A percentile compares a stretch with the other conserved stretches of the same genome.
phyloP scores from a whole-genome alignment of 2,329 filamentous ascomycete genomes.

The Paracamarosporium sp. region DNA sequence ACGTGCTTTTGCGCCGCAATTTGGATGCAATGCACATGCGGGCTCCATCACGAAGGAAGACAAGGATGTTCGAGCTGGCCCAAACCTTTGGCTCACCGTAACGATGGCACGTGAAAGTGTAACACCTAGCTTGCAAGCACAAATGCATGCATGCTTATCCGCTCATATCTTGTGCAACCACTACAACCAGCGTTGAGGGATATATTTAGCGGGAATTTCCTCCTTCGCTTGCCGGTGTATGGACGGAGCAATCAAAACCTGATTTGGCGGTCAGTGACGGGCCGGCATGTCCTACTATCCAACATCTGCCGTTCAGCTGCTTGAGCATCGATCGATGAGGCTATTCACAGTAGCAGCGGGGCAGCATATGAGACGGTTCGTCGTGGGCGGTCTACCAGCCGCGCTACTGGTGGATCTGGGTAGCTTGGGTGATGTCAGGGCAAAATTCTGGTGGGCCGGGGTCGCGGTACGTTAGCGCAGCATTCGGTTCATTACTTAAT shows the following conservation, averaged over 20 bases:
- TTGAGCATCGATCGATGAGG: slow-evolving; percentile 7
- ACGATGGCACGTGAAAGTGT: slow-evolving; percentile 3
- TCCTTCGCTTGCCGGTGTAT: neutral
- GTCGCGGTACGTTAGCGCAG: slow-evolving; percentile 7
- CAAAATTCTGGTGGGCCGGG: slow-evolving; percentile 9
- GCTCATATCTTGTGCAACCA: slow-evolving; percentile 7
- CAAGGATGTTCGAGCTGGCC: neutral
- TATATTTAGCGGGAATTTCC: slow-evolving; percentile 2
- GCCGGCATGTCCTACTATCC: neutral
- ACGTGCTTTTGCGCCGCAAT: neutral
- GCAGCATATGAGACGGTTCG: neutral
- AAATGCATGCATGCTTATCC: slow-evolving; percentile 6
- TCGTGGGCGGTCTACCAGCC: neutral
- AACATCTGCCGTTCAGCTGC: neutral
- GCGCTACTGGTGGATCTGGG: slow-evolving; percentile 3
- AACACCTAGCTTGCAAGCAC: neutral
- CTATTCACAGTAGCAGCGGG: slow-evolving; percentile 2
- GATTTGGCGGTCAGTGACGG: neutral
- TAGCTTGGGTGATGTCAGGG: slow-evolving; percentile 22
- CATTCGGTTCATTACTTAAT: slow-evolving; percentile 23
- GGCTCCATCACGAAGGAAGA: neutral
- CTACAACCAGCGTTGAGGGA: neutral
- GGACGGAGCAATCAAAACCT: neutral
- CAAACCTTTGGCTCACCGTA: neutral
- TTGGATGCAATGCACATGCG: neutral